phyloP scores from a whole-genome alignment of 1,139 yeast species.

The Casaregolazyma lundiana region DNA sequence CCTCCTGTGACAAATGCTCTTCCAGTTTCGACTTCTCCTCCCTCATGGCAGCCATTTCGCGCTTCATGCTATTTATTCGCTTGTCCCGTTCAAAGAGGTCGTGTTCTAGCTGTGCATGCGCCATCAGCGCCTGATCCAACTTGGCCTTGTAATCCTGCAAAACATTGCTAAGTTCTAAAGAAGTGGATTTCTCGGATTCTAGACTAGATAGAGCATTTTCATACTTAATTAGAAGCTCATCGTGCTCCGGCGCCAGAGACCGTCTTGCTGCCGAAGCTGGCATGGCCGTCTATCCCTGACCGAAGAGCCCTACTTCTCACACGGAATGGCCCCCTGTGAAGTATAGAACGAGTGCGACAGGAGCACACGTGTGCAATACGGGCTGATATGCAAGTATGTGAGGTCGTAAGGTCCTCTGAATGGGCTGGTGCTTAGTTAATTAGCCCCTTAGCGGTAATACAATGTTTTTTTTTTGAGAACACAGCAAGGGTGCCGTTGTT shows the following conservation, averaged over 20 bases:
- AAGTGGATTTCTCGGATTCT: not conserved
- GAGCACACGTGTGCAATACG: too few species aligned
- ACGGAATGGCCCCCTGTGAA: too few species aligned
- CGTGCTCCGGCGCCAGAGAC: not conserved
- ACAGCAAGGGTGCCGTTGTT: too few species aligned
- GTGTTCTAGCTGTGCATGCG: slow-evolving; percentile 29
- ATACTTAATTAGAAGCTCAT: not conserved
- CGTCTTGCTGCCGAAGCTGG: too few species aligned
- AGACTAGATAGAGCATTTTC: not conserved
- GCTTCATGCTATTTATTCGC: slow-evolving; percentile 19
- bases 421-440: too few species aligned
- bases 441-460: too few species aligned
- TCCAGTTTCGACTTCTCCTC: slow-evolving; percentile 24
- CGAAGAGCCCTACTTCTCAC: too few species aligned
- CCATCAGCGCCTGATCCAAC: slow-evolving; percentile 18
- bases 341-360: too few species aligned
- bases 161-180: slow-evolving; percentile 9
- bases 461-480: too few species aligned
- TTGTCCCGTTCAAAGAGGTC: slow-evolving; percentile 29
- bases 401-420: too few species aligned
- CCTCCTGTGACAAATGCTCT: slow-evolving; percentile 24
- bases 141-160: slow-evolving; percentile 21
- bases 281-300: too few species aligned
- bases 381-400: too few species aligned
- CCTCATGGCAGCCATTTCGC: slow-evolving; percentile 24